Base-by-base conservation (phyloP, 108 stramenopile genomes). In the Cyclotella cryptica region DNA sequence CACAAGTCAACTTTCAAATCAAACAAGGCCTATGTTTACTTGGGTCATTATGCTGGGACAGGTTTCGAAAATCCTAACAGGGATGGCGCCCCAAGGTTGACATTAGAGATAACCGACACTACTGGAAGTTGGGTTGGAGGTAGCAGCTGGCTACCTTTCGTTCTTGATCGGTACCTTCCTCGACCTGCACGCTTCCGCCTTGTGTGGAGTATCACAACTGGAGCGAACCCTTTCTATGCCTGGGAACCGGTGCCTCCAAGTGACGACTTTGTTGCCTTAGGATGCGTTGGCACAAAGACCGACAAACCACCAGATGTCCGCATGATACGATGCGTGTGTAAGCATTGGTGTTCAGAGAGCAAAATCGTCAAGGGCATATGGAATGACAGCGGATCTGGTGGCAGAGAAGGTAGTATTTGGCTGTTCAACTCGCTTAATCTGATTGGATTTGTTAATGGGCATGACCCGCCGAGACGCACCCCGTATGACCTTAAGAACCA, bases 161-260 rank as follows among this genome's bases (percentile, higher is more conserved):
- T 99, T 18, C 61, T 97, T 52, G 95, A 96, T 66, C 74, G 89
- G 22, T 96, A 91, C 75, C 89, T 97, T 80, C 98, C 98, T 0
- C 90, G 95, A 59, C 98, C 98, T 47, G 95, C 95, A 35, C 89
- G 96, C 17, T 99, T 94, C 85, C 89, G 97, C 14, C 88, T 97
- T 49, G 97, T 97, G 24, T 99, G 98, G 98, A 95, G 95, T 71
- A 79, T 94, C 14, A 94, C 95, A 28, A 91, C 92, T 64, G 96
- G 97, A 29, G 90, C 89, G 62, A 96, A 96, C 47, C 94, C 91
- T 21, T 93, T 99, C 64, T 98, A 95, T 77, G 93, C 93, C 5
- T 99, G 98, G 98, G 94, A 97, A 71, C 96, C 98, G 8, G 91
- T 98, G 4, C 97, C 98, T 30, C 98, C 98, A 3, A 93, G 95